phyloP scores from a whole-genome alignment of 1,139 yeast genomes.

The Saccharomyces hybrid region DNA sequence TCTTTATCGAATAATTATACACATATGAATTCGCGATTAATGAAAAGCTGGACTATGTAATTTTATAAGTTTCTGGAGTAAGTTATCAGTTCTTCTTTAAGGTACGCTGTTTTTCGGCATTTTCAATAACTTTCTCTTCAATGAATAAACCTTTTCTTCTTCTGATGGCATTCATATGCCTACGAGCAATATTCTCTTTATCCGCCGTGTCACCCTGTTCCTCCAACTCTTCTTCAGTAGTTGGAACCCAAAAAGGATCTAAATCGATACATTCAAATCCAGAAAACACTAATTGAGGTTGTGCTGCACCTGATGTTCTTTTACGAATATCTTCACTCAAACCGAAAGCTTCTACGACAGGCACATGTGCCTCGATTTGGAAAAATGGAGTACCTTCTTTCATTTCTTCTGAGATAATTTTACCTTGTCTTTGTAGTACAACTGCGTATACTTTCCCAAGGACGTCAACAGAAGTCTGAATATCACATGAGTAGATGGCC shows the following conservation, averaged over 20 bases:
- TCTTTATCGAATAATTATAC: background rate
- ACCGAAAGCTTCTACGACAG: slow-evolving; percentile 95
- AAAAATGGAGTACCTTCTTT: slow-evolving; percentile 97
- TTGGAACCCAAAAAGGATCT: slow-evolving; percentile 99
- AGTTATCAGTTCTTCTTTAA: slow-evolving; percentile 42
- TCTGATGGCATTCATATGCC: slow-evolving; percentile 75
- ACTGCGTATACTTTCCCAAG: slow-evolving; percentile 94
- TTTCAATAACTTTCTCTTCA: slow-evolving; percentile 80
- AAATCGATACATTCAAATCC: slow-evolving; percentile 82
- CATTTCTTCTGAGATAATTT: slow-evolving; percentile 84
- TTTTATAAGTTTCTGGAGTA: background rate
- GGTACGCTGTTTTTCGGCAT: slow-evolving; percentile 90
- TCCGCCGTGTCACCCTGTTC: slow-evolving; percentile 91
- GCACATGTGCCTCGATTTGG: slow-evolving; percentile 74
- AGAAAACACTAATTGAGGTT: slow-evolving; percentile 85
- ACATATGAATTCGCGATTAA: background rate
- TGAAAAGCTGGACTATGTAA: background rate
- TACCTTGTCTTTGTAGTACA: slow-evolving; percentile 81
- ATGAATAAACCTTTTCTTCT: slow-evolving; percentile 83
- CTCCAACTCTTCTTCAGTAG: slow-evolving; percentile 92
- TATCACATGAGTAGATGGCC: slow-evolving; percentile 91
- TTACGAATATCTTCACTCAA: slow-evolving; percentile 92
- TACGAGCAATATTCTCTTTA: slow-evolving; percentile 80
- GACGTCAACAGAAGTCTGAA: slow-evolving; percentile 91
- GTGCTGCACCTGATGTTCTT: slow-evolving; percentile 93